Percentiles rank a stretch among this genome's conserved stretches.
Evolutionary conservation across 345 rosid genomes (phyloP).

Genomic region (Hibiscus mutabilis): DNA sequence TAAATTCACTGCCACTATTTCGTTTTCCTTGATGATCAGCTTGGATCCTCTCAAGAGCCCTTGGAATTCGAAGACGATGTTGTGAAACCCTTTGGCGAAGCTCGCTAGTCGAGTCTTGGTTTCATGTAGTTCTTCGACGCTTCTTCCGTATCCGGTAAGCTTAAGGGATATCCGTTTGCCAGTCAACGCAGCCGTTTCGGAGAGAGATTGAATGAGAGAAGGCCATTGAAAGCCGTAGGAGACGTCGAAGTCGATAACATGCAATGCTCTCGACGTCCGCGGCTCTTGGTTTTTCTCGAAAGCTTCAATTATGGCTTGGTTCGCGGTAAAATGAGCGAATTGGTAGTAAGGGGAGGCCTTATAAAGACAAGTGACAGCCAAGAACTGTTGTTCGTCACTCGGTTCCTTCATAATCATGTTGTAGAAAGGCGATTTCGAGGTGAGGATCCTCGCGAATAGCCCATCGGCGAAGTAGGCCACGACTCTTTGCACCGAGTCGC

Average conservation of each 20-base stretch:
- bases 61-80: slow-evolving; percentile 51
- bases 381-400: slow-evolving; percentile 37
- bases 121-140: slow-evolving; percentile 44
- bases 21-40: slow-evolving; percentile 33
- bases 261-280: slow-evolving; percentile 33
- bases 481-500: slow-evolving; percentile 57
- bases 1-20: slow-evolving; percentile 51
- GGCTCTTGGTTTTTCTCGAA: slow-evolving; percentile 38
- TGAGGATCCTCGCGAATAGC: slow-evolving; percentile 43
- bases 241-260: slow-evolving; percentile 54
- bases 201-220: slow-evolving; percentile 58
- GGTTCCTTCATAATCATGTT: slow-evolving; percentile 53
- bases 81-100: slow-evolving; percentile 41
- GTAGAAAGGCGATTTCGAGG: slow-evolving; percentile 45
- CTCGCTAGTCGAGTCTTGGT: slow-evolving; percentile 49
- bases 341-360: slow-evolving; percentile 57
- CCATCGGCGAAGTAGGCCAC: slow-evolving; percentile 59
- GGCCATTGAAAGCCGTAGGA: slow-evolving; percentile 72
- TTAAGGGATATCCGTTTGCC: slow-evolving; percentile 32
- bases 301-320: slow-evolving; percentile 52
- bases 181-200: slow-evolving; percentile 35
- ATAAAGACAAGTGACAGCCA: slow-evolving; percentile 49
- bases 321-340: slow-evolving; percentile 69
- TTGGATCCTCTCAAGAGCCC: slow-evolving; percentile 35
- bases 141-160: slow-evolving; percentile 44